Evolutionary conservation across 192 early-diverging fungal genomes (phyloP).

Genomic region (Backusella morwellensis): DNA sequence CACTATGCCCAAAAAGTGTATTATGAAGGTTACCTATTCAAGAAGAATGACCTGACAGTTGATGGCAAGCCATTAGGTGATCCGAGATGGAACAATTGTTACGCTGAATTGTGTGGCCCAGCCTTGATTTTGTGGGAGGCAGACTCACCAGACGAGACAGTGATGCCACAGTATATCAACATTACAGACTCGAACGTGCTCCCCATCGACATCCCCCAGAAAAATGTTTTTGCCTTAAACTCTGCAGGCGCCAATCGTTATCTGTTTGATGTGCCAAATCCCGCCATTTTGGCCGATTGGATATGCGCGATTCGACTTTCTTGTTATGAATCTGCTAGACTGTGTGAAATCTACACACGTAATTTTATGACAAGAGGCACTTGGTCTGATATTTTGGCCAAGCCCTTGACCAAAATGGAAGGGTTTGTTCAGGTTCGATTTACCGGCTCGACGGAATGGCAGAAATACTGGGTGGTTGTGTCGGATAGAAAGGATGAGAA

Average conservation of each 20-base stretch:
- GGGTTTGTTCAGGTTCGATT: slow-evolving; percentile 57
- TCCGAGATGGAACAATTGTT: slow-evolving; percentile 70
- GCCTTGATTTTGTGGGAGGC: slow-evolving; percentile 61
- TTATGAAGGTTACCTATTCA: slow-evolving; percentile 67
- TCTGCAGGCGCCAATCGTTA: slow-evolving; percentile 71
- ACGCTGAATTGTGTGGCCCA: slow-evolving; percentile 71
- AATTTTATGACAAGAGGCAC: slow-evolving; percentile 45
- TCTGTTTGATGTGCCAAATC: slow-evolving; percentile 55
- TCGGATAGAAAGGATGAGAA: slow-evolving; percentile 51
- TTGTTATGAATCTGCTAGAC: slow-evolving; percentile 70
- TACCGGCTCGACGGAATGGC: slow-evolving; percentile 45
- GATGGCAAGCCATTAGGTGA: slow-evolving; percentile 61
- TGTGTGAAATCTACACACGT: slow-evolving; percentile 75
- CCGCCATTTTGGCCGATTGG: slow-evolving; percentile 55
- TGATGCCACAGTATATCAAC: slow-evolving; percentile 71
- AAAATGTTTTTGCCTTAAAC: slow-evolving; percentile 62
- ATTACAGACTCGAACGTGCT: slow-evolving; percentile 65
- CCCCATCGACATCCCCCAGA: slow-evolving; percentile 54
- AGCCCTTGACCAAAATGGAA: slow-evolving; percentile 42
- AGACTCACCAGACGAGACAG: slow-evolving; percentile 41
- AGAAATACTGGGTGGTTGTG: slow-evolving; percentile 49
- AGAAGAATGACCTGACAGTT: slow-evolving; percentile 59
- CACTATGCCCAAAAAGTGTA: slow-evolving; percentile 66
- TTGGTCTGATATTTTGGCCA: slow-evolving; percentile 51
- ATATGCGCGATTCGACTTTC: slow-evolving; percentile 68